These are phyloP conservation scores for Xylaria sp. DNA, from an alignment of 2,329 filamentous ascomycete genomes.

Conservation along the genomic window DNA sequence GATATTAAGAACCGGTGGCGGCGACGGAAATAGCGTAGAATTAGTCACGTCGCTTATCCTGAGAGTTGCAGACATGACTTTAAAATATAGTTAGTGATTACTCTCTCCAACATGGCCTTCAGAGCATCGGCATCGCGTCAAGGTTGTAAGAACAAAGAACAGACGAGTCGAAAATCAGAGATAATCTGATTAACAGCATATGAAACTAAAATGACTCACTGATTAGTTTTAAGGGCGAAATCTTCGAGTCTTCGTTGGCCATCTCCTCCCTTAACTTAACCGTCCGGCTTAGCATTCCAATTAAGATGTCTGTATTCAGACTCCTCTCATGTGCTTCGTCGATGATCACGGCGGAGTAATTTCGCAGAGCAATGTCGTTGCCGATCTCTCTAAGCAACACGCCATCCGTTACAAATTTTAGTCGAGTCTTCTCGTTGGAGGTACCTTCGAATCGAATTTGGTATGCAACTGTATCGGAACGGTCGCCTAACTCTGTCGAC, in stretches of 20 bases:
- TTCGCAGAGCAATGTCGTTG: constrained; percentile 85
- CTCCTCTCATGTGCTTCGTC: constrained; percentile 98
- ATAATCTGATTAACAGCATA: not conserved
- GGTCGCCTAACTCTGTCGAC: constrained; percentile 81
- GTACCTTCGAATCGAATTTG: constrained; percentile 96
- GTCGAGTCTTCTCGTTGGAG: constrained; percentile 79
- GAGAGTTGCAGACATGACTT: constrained; percentile 93
- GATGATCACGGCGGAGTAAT: constrained; percentile 93
- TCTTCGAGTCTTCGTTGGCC: constrained; percentile 73
- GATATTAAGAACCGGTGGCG: constrained; percentile 86
- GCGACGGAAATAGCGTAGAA: constrained; percentile 75
- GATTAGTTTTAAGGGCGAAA: constrained; percentile 87
- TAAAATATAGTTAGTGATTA: constrained; percentile 11
- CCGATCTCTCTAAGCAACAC: constrained; percentile 91
- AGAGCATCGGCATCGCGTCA: not conserved
- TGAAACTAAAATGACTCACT: constrained; percentile 50
- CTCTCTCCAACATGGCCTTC: not conserved
- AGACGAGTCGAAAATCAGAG: not conserved
- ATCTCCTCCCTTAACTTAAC: constrained; percentile 84
- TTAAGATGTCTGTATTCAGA: constrained; percentile 97
- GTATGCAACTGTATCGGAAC: constrained; percentile 83
- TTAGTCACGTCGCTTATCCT: constrained; percentile 94
- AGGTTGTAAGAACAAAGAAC: not conserved
- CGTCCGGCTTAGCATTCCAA: constrained; percentile 94
- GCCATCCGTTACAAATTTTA: constrained; percentile 99